Conservation (phyloP, 805 yeast genomes). For the Wickerhamomyces bovis region DNA sequence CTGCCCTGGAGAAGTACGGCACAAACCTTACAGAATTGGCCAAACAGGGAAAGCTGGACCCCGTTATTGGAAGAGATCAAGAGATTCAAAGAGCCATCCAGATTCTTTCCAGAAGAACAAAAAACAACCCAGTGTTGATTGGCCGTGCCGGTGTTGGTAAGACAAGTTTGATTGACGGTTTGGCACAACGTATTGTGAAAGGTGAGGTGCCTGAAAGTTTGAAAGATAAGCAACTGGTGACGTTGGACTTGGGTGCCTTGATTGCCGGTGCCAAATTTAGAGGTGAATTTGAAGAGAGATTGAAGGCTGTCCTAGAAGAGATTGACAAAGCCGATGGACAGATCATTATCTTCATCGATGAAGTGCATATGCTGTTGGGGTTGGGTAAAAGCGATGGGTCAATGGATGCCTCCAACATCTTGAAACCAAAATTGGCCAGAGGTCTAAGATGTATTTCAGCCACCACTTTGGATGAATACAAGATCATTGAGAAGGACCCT, state of each 20-base stretch:
- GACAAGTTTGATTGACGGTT: conserved; percentile 93
- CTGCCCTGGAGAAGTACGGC: conserved; percentile 82
- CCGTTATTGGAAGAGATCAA: conserved; percentile 95
- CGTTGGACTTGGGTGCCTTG: conserved; percentile 82
- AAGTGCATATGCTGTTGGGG: conserved; percentile 82
- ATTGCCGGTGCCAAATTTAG: conserved; percentile 94
- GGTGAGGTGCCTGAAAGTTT: conserved; percentile 94
- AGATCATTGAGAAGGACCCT: conserved; percentile 93
- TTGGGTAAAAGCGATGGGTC: conserved; percentile 92
- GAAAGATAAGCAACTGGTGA: conserved; percentile 76
- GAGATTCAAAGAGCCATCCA: conserved; percentile 92
- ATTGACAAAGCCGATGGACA: conserved; percentile 73
- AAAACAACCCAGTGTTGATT: conserved; percentile 90
- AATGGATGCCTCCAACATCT: conserved; percentile 88
- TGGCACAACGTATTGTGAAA: conserved; percentile 86
- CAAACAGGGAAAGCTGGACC: conserved; percentile 84
- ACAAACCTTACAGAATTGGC: conserved; percentile 84
- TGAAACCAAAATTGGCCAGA: conserved; percentile 91
- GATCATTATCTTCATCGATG: conserved; percentile 83
- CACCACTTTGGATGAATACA: conserved; percentile 90
- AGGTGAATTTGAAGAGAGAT: conserved; percentile 92
- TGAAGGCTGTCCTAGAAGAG: conserved; percentile 76
- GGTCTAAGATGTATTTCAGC: conserved; percentile 97
- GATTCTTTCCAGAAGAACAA: conserved; percentile 85
- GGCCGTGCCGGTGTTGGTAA: conserved; percentile 99